Conservation (phyloP, 208 protist genomes). For the Wallacemonas sp. region DNA sequence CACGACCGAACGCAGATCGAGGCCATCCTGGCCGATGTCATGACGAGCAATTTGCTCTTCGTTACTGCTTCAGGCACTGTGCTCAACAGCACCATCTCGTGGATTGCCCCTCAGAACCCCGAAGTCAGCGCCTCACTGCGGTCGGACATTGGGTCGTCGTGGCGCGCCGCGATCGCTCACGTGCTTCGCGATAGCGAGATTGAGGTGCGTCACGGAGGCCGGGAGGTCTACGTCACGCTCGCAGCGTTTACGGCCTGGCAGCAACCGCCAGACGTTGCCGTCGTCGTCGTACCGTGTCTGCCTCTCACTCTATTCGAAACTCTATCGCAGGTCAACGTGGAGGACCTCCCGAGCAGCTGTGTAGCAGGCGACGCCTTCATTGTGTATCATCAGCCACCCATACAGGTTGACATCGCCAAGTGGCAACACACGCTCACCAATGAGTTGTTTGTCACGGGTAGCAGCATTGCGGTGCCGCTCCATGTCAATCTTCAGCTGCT, state of each 20-base stretch:
- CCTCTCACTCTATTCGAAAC: slow-evolving; percentile 47
- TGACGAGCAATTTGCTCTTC: slow-evolving; percentile 37
- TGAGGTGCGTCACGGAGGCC: slow-evolving; percentile 32
- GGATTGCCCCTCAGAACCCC: background rate
- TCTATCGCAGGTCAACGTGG: slow-evolving; percentile 14
- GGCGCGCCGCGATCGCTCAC: slow-evolving; percentile 21
- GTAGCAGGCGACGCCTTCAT: slow-evolving; percentile 50
- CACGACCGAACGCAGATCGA: slow-evolving; percentile 23
- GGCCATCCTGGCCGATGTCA: slow-evolving; percentile 30
- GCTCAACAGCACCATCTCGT: slow-evolving; percentile 16
- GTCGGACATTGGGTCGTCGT: background rate
- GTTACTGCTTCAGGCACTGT: slow-evolving; percentile 32
- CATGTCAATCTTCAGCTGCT: slow-evolving; percentile 13
- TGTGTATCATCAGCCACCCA: slow-evolving; percentile 24
- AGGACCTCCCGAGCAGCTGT: slow-evolving; percentile 49
- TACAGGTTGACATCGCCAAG: slow-evolving; percentile 31
- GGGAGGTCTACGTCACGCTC: slow-evolving; percentile 30
- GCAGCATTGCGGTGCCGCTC: slow-evolving; percentile 53
- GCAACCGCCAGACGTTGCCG: slow-evolving; percentile 19
- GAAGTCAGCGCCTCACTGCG: background rate
- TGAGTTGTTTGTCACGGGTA: slow-evolving; percentile 48
- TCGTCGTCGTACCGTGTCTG: slow-evolving; percentile 62
- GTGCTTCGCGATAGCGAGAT: slow-evolving; percentile 33
- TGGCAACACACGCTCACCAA: slow-evolving; percentile 11
- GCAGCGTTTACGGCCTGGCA: slow-evolving; percentile 11